Percentiles rank a stretch among this genome's conserved stretches.
phyloP scores from a whole-genome alignment of 1,139 yeast species.

The Protomyces pachydermus region DNA sequence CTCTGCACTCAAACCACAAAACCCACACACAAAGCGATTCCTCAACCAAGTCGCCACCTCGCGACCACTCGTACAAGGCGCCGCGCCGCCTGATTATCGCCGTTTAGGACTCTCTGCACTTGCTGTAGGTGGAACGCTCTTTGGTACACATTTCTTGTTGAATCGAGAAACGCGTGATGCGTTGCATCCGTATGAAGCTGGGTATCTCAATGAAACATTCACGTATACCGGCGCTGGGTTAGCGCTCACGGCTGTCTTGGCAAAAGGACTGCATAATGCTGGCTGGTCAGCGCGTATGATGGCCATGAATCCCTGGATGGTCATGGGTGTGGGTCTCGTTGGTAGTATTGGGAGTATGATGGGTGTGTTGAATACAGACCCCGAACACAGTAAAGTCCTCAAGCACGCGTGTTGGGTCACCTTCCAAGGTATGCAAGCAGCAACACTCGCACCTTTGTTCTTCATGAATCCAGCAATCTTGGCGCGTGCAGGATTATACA shows the following conservation, averaged over 20 bases:
- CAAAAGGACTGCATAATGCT: conserved; percentile 22
- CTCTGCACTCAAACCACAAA: background rate
- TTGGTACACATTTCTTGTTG: conserved; percentile 21
- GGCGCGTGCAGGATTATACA: conserved; percentile 26
- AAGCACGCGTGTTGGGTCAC: conserved; percentile 25
- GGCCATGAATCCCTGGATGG: conserved; percentile 27
- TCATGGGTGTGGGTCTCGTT: conserved; percentile 20
- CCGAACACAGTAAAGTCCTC: conserved; percentile 1
- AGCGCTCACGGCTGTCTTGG: conserved; percentile 24
- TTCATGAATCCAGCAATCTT: conserved; percentile 25
- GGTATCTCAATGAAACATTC: conserved; percentile 23
- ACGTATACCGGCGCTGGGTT: conserved; percentile 26
- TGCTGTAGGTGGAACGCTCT: conserved; percentile 24
- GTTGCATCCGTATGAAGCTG: conserved; percentile 14
- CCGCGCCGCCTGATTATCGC: conserved; percentile 19
- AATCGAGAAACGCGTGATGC: conserved; percentile 24
- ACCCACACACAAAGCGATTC: background rate
- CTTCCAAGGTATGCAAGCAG: conserved; percentile 25
- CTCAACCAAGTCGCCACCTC: background rate
- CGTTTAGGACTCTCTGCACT: conserved; percentile 15
- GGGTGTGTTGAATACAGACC: conserved; percentile 24
- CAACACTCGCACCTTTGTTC: conserved; percentile 21
- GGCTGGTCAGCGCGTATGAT: conserved; percentile 25
- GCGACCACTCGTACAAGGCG: conserved; percentile 6
- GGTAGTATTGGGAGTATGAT: conserved; percentile 24